Evolutionary conservation across 345 rosid genomes (phyloP).

Genomic region (Erucastrum elatum): DNA sequence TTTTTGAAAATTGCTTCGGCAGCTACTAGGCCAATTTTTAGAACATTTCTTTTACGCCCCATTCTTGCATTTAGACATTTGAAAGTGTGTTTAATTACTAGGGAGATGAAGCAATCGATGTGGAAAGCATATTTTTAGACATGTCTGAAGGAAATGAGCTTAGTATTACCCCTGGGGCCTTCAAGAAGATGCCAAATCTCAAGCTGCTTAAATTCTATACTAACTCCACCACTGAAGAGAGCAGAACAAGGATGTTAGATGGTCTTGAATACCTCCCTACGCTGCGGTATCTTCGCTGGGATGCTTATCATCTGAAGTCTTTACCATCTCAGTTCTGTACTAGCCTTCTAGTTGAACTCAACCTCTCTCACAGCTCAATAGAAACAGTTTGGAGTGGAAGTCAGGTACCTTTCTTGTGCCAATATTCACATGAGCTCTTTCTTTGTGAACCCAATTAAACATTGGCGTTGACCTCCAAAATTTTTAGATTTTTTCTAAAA

Average conservation of each 20-base stretch:
- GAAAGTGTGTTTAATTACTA: background rate
- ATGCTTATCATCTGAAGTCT: constrained; percentile 12
- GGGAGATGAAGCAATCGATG: constrained; percentile 29
- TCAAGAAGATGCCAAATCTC: constrained; percentile 33
- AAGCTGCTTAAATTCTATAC: constrained; percentile 18
- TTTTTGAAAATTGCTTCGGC: no score
- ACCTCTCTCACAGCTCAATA: constrained; percentile 33
- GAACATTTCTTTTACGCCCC: background rate
- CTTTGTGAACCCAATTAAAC: no score
- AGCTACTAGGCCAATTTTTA: no score
- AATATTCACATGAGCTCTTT: background rate
- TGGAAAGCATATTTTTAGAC: constrained; percentile 34
- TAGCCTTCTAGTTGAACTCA: constrained; percentile 27
- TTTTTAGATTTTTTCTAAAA: no score
- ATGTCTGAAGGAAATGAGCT: constrained; percentile 22
- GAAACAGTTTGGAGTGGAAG: constrained; percentile 30
- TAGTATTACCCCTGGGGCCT: constrained; percentile 5
- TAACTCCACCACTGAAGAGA: constrained; percentile 17
- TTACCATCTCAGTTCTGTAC: constrained; percentile 30
- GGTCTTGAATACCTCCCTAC: constrained; percentile 21
- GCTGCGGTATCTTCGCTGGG: constrained; percentile 30
- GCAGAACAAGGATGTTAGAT: constrained; percentile 18
- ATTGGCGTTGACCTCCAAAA: no score
- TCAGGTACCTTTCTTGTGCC: constrained; percentile 3
- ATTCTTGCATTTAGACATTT: background rate